Evolutionary conservation across 495 filamentous ascomycete species (phyloP), one percentile per base, ranked within the genome.

Genomic region (Hypoxylon subgilvum): DNA sequence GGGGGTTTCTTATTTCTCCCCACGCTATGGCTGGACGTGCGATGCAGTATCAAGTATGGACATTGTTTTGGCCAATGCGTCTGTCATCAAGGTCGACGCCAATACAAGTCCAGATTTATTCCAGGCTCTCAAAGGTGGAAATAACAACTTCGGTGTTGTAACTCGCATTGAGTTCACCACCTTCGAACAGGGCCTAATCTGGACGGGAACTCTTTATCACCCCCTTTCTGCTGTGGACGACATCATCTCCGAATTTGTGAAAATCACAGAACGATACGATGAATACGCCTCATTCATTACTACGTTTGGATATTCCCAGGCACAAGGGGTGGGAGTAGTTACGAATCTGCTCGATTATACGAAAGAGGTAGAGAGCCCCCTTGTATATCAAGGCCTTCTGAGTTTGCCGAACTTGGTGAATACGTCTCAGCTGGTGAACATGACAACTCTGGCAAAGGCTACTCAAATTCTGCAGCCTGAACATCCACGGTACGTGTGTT

Each of bases 1-100:
- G 13, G 76, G 75, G 4, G 70, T 76, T 2, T 75, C 74, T 1
- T 78, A 70, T 36, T 78, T 77, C 45, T 72, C 68, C 6, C 70
- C 74, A 4, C 66, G 71, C 25, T 69, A 77, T 30, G 84, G 84
- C 14, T 82, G 70, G 71, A 72, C 77, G 2, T 81, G 74, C 22
- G 77, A 86, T 63, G 77, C 73, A 8, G 79, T 81, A 0, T 47
- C 67, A 7, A 73, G 69, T 19, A 84, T 75, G 52, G 69, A 83
- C 60, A 78, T 88, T 4, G 86, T 89, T 5, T 78, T 89, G 8
- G 83, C 83, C 2, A 75, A 86, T 53, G 81, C 79, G 6, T 74
- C 64, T 32, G 64, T 82, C 32, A 72, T 79, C 8, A 63, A 69
- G 1, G 75, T 73, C 4, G 76, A 79, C 5, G 58, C 65, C 1